These are phyloP conservation scores for Fusarium siculi DNA, from an alignment of 2,329 filamentous ascomycete genomes.

Conservation along the genomic window DNA sequence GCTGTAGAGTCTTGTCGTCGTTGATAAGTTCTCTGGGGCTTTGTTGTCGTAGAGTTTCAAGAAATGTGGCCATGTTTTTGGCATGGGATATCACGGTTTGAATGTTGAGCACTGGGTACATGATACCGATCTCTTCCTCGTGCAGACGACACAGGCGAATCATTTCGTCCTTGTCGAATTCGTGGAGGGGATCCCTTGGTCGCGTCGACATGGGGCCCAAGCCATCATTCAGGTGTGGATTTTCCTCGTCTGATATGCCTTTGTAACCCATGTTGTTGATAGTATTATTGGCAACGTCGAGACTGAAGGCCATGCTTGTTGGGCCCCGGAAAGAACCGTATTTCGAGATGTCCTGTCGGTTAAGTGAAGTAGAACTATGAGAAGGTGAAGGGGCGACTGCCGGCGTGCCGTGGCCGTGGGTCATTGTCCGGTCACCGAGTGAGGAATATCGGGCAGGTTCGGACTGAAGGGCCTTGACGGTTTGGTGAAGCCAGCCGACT, in stretches of 20 bases:
- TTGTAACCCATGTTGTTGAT: slow-evolving; percentile 90
- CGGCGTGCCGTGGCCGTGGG: slow-evolving; percentile 47
- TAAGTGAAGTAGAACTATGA: slow-evolving; percentile 52
- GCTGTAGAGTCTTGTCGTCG: slow-evolving; percentile 69
- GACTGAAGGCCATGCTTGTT: slow-evolving; percentile 85
- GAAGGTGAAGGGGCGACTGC: slow-evolving; percentile 56
- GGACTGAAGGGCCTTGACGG: slow-evolving; percentile 73
- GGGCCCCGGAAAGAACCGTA: slow-evolving; percentile 81
- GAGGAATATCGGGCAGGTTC: slow-evolving; percentile 59
- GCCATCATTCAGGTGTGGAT: slow-evolving; percentile 52
- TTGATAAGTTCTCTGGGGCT: slow-evolving; percentile 53
- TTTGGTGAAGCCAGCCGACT: slow-evolving; percentile 80
- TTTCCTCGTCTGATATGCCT: slow-evolving; percentile 72
- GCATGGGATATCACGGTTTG: slow-evolving; percentile 76
- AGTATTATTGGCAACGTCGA: slow-evolving; percentile 88
- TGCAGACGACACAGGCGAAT: slow-evolving; percentile 81
- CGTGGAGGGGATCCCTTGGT: slow-evolving; percentile 79
- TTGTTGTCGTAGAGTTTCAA: slow-evolving; percentile 63
- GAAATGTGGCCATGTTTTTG: slow-evolving; percentile 75
- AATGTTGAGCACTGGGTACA: slow-evolving; percentile 89
- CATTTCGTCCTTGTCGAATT: slow-evolving; percentile 81
- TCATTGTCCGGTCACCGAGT: slow-evolving; percentile 55
- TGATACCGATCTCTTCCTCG: slow-evolving; percentile 89
- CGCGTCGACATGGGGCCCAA: slow-evolving; percentile 45
- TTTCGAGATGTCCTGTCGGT: slow-evolving; percentile 59